A percentile compares a stretch with the other conserved stretches of the same genome.
These are phyloP conservation scores for Pythium coloratum DNA, from an alignment of 352 stramenopile species.

Conservation along the genomic window DNA sequence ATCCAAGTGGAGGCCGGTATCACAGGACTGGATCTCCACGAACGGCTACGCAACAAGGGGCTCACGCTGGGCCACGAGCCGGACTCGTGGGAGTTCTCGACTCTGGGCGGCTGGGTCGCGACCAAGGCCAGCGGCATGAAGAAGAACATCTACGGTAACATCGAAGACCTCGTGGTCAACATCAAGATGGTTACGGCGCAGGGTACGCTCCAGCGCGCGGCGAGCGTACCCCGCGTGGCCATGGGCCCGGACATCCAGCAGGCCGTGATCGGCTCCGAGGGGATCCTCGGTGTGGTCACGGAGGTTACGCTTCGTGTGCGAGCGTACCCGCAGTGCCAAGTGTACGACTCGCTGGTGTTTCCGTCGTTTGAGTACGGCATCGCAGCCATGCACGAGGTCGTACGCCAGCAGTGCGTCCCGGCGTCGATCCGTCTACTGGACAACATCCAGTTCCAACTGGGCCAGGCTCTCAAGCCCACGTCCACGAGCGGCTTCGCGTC, in stretches of 20 bases:
- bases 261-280: slow-evolving; percentile 90
- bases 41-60: slow-evolving; percentile 78
- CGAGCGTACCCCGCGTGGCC: slow-evolving; percentile 72
- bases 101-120: slow-evolving; percentile 91
- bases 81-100: slow-evolving; percentile 94
- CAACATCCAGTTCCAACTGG: slow-evolving; percentile 94
- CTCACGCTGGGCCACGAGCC: slow-evolving; percentile 93
- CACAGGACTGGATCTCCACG: slow-evolving; percentile 87
- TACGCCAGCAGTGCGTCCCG: slow-evolving; percentile 60
- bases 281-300: slow-evolving; percentile 94
- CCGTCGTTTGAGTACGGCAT: slow-evolving; percentile 77
- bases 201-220: slow-evolving; percentile 56
- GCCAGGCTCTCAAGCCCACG: slow-evolving; percentile 87
- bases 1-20: slow-evolving; percentile 89
- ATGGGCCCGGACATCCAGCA: slow-evolving; percentile 90
- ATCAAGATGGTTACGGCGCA: slow-evolving; percentile 71
- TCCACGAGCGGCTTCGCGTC: slow-evolving; percentile 46
- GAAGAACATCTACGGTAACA: slow-evolving; percentile 94
- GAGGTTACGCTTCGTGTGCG: slow-evolving; percentile 92
- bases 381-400: slow-evolving; percentile 81
- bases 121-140: slow-evolving; percentile 95
- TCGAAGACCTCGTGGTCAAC: slow-evolving; percentile 92
- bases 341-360: slow-evolving; percentile 93
- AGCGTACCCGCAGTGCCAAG: slow-evolving; percentile 68
- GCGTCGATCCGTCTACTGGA: slow-evolving; percentile 92